Conservation (phyloP, 148 eudicot genomes). For the Camellia sinensis region DNA sequence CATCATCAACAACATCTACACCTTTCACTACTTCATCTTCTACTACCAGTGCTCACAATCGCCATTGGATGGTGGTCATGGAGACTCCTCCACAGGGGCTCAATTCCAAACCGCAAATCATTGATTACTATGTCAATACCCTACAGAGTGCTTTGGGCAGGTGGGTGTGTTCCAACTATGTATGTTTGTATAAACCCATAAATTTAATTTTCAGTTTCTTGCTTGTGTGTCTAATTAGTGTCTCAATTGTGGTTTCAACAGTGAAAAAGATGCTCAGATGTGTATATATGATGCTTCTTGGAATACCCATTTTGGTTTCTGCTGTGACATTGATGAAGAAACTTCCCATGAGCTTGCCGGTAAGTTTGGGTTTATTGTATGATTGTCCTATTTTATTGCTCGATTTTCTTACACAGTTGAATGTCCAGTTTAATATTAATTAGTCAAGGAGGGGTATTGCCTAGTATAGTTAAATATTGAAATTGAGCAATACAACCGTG, state of each 20-base stretch:
- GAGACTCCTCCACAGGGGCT: constrained; percentile 42
- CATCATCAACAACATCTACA: constrained; percentile 20
- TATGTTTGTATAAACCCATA: neutral
- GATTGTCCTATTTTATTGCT: no score
- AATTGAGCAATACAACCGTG: no score
- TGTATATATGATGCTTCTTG: constrained; percentile 73
- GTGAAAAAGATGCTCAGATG: constrained; percentile 68
- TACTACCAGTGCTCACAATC: constrained; percentile 15
- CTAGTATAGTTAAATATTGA: no score
- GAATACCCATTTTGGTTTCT: constrained; percentile 60
- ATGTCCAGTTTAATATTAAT: no score
- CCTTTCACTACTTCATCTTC: constrained; percentile 6
- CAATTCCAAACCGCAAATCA: constrained; percentile 36
- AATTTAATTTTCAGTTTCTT: neutral
- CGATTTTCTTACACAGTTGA: no score
- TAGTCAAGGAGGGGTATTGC: no score
- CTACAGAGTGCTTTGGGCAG: constrained; percentile 51
- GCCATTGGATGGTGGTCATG: constrained; percentile 61
- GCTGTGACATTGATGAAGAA: constrained; percentile 60
- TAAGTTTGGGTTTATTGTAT: constrained; percentile 19
- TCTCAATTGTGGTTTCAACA: constrained; percentile 21
- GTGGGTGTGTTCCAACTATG: constrained; percentile 28
- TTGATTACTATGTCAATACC: constrained; percentile 59
- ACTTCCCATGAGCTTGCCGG: constrained; percentile 48
- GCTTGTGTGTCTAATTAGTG: neutral